phyloP scores from a whole-genome alignment of 495 filamentous ascomycete genomes.

The Pseudevernia furfuracea region DNA sequence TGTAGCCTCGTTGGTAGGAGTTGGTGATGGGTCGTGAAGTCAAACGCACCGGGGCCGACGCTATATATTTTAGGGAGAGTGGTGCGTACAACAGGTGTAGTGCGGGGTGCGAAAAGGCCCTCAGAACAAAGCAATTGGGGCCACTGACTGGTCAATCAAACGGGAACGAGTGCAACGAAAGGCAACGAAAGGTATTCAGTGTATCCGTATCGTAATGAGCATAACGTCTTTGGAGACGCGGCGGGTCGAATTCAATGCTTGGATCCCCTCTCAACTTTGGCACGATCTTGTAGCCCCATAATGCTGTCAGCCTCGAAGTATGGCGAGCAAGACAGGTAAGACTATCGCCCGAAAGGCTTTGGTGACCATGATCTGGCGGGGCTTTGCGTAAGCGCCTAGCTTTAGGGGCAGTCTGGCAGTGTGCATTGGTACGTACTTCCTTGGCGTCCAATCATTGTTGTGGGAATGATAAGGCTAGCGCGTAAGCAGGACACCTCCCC shows the following conservation, averaged over 20 bases:
- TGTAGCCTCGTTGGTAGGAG: constrained; percentile 1
- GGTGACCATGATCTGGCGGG: not conserved
- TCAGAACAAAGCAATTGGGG: not conserved
- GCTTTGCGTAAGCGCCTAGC: not conserved
- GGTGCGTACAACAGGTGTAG: not conserved
- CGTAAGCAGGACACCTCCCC: not conserved
- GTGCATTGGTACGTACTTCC: not conserved
- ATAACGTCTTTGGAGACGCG: not conserved
- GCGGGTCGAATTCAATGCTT: not conserved
- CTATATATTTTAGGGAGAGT: not conserved
- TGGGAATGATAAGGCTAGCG: constrained; percentile 3
- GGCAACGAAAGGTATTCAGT: not conserved
- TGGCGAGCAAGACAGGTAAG: not conserved
- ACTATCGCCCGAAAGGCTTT: not conserved
- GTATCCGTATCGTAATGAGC: not conserved
- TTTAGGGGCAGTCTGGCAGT: not conserved
- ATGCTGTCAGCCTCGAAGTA: not conserved
- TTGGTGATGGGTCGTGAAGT: not conserved
- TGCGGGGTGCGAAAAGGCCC: not conserved
- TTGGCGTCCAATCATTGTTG: constrained; percentile 6
- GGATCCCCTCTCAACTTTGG: not conserved
- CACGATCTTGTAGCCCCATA: not conserved
- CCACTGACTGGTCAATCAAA: constrained; percentile 5
- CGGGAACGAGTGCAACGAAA: too few species aligned
- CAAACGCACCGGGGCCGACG: not conserved